Evolutionary conservation across 495 filamentous ascomycete species (phyloP), one percentile per base, ranked within the genome.

Genomic region (Aspergillus diversus): DNA sequence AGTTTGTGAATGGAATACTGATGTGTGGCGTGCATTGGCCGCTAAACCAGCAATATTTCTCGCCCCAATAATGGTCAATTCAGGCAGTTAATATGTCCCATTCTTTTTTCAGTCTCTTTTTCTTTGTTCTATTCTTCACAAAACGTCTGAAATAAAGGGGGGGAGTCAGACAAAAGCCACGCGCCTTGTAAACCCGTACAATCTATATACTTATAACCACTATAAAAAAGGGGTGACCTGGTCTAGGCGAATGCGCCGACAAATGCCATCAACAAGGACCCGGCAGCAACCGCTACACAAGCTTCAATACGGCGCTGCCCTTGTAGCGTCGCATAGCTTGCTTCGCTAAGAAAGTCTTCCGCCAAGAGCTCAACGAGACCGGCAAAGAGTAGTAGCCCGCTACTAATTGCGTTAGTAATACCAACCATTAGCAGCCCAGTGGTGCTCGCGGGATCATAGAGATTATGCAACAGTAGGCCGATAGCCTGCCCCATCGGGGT

Each of bases 401-500:
- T 89, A 32, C 88, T 92, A 61, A 98, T 90, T 34, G 90, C 93
- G 68, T 98, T 98, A 81, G 93, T 97, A 67, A 93, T 84, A 15
- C 94, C 94, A 4, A 97, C 93, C 87, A 92, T 92, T 33, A 97
- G 80, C 58, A 98, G 73, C 0, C 94, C 94, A 0, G 89, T 88
- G 64, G 92, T 83, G 67, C 89, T 92, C 37, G 83, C 81, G 17
- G 94, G 94, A 65, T 95, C 91, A 71, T 97, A 98, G 32, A 96
- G 75, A 33, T 85, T 87, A 72, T 96, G 92, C 16, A 96, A 82
- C 21, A 87, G 77, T 8, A 98, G 78, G 0, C 94, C 94, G 54
- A 97, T 89, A 3, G 92, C 92, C 71, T 98, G 94, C 12, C 94
- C 94, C 42, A 96, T 77, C 2, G 94, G 94, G 2, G 94, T 97